Base-by-base conservation (phyloP, 129 eudicot genomes). In the Saussurea involucrata region DNA sequence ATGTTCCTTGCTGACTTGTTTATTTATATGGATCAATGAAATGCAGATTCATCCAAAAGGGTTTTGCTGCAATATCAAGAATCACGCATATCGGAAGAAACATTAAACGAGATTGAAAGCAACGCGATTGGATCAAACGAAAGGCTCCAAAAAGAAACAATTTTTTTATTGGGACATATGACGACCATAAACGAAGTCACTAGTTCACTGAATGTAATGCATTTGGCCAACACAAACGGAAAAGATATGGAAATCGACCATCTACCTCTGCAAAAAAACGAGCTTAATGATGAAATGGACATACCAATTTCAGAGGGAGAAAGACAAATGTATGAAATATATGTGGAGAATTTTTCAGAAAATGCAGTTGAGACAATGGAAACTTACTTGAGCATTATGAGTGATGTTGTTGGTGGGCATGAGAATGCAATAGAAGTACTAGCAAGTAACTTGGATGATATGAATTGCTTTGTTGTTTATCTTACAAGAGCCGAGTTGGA, bases 401-500 rank as follows among this genome's bases (percentile, higher is more conserved):
- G 78, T 73, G 83, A 66, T 53, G 79, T 80, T 25, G 83, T 80
- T 73, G 83, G 83, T 53, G 74, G 83, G 6, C 78, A 66, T 66
- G 74, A 73, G 49, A 80, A 80, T n/a, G 83, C 83, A 11, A 32
- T 72, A 8, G 68, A 44, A 32, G 69, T 73, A 11, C 32, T 80
- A n/a, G 83, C 24, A 66, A 32, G 42, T 25, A 73, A 25, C 4
- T 24, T 65, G 61, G 63, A 33, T 66, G 31, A 68, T 65, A 24
- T 24, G 25, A 64, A 73, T 73, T 80, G 83, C 42, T 73, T 80
- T 65, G 58, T 65, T 9, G 83, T 80, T 15, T 73, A 32, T 33
- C 78, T 79, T 64, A 79, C 83, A 22, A 65, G 78, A 33, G 1
- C 22, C 9, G 78, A 79, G 73, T 79, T 79, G 20, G 78, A 79